Base-by-base conservation (phyloP, 2,329 filamentous ascomycete genomes). In the Dothideomycetes sp. region DNA sequence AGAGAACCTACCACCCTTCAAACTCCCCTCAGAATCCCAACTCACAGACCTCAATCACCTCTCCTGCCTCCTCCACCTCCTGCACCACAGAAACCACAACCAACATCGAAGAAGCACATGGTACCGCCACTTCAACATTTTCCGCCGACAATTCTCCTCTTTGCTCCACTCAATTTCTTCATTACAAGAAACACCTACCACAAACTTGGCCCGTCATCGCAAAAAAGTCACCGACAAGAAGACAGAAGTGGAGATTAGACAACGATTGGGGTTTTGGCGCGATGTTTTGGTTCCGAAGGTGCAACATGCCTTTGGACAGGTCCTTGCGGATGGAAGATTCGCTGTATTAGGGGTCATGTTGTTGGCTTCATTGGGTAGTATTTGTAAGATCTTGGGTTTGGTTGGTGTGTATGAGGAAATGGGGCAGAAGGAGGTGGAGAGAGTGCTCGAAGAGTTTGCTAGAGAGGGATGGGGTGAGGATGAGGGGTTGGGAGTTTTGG, bases 81-180 rank as follows among this genome's bases (percentile, higher is more conserved):
- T 93, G 53, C 76, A 80, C 61, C 79, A 85, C 58, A 84, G 87
- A 53, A 91, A 95, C 67, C 81, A 80, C 56, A 96, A 95, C 65
- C 89, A 96, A 64, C 89, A 96, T 61, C 79, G 79, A 41, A 70
- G 74, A 47, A 74, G 80, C 20, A 76, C 78, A 56, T 98, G 89
- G 89, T 96, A 84, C 77, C 75, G 78, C 52, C 69, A 67, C 53
- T 76, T 95, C 46, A 73, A 73, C 39, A 71, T 81, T 48, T 71
- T 95, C 49, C 78, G 84, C 24, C 81, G 84, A 33, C 71, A 78
- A 43, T 59, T 82, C 7, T 63, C 64, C 7, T 70, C 71, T 41
- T 64, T 94, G 2, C 52, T 70, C 1, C 44, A 47, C 1, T 57
- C 53, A 8, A 36, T 55, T 18, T 38, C 44, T n/a, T 42, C 49